Conservation (phyloP, 169 alveolate genomes). For the Amoebophrya sp. region DNA sequence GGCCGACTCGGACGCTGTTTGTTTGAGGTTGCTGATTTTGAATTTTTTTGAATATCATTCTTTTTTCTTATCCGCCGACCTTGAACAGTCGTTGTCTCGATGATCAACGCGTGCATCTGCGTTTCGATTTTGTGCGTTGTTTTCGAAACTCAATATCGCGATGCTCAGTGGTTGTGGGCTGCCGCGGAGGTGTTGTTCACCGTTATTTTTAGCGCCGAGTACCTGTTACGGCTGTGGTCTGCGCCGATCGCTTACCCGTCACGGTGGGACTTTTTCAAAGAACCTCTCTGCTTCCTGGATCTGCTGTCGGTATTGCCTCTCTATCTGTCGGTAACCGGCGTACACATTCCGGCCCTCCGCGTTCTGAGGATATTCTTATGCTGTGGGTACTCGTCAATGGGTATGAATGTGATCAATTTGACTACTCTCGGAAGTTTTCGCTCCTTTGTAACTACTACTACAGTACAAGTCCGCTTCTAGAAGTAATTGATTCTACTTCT, state of each 20-base stretch:
- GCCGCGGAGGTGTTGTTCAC: not conserved
- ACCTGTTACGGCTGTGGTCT: not conserved
- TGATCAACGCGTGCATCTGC: not conserved
- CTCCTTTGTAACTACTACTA: too few relatives aligned
- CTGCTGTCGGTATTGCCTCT: not conserved
- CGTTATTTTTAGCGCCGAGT: not conserved
- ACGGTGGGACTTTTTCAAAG: not conserved
- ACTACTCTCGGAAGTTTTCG: too few relatives aligned
- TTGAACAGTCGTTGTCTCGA: not conserved
- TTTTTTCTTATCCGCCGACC: too few relatives aligned
- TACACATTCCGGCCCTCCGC: too few relatives aligned
- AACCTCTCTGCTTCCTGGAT: not conserved
- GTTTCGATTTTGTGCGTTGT: not conserved
- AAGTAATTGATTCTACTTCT: too few relatives aligned
- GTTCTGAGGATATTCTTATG: not conserved
- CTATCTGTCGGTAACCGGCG: not conserved
- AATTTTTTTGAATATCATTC: too few relatives aligned
- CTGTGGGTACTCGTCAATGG: too few relatives aligned
- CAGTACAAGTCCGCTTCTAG: too few relatives aligned
- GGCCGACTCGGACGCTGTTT: too few relatives aligned
- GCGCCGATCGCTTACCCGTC: not conserved
- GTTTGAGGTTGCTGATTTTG: too few relatives aligned
- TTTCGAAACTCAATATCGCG: not conserved
- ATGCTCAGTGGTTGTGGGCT: not conserved
- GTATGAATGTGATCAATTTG: too few relatives aligned